Evolutionary conservation across 768 basidiomycete genomes (phyloP), one percentile per base, ranked within the genome.

Genomic region (Stropharia rugosoannulata): DNA sequence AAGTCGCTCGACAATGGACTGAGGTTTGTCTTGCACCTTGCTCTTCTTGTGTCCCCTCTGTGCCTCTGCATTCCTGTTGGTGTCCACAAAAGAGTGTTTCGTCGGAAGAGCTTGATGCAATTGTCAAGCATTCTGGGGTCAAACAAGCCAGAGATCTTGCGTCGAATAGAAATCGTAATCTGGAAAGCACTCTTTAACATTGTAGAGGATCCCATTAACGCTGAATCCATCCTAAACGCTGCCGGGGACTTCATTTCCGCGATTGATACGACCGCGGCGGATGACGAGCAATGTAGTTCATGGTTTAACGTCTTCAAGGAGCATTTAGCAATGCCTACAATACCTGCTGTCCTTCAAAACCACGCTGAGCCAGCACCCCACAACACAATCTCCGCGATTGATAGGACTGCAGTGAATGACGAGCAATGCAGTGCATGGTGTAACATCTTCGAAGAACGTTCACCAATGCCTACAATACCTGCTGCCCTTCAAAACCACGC

Each of bases 21-120:
- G 22, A 36, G 52, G 27, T 54, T 46, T 15, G 16, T 22, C 11
- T 43, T 54, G 5, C 52, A 54, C 32, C 35, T 54, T 13, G 52
- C 44, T 1, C 43, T 46, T 3, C 35, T 46, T 44, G 7, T 46
- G 16, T 45, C 52, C 35, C 43, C 52, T 5, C 15, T 54, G 13
- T 32, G 32, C 13, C 43, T 54, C 13, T 35, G 41, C 18, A 15
- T 54, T 12, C 29, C 52, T 13, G 22, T 54, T 8, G 18, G 27
- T 6, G 5, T 54, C 13, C 27, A 54, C 29, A 54, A 54, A 36
- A 54, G 37, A 44, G 6, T 25, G 11, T 54, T 54, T 22, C 16
- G 43, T 36, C 52, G 43, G 1, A 54, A 54, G 5, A 15, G 36
- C 15, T 36, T 54, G 29, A 54, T 54, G 35, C 25, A 36, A 19